A percentile compares a stretch with the other conserved stretches of the same genome.
These are phyloP conservation scores for Rhinocladiella similis DNA, from an alignment of 2,329 filamentous ascomycete genomes.

Conservation along the genomic window DNA sequence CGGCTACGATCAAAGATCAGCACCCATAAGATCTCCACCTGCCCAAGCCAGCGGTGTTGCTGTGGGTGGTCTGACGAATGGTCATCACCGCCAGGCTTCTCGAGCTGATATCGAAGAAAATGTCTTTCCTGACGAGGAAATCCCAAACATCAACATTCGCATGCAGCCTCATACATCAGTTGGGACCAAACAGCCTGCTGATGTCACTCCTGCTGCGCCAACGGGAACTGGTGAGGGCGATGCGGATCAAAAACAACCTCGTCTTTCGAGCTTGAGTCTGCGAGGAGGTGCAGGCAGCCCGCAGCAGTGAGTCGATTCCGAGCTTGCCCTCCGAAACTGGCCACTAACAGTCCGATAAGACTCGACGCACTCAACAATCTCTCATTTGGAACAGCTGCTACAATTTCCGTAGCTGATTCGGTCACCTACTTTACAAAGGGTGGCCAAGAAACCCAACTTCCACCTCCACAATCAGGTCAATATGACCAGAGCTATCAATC, in stretches of 20 bases:
- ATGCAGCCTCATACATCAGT: conserved; percentile 22
- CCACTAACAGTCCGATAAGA: conserved; percentile 15
- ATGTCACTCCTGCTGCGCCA: conserved; percentile 4
- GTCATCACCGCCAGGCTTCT: conserved; percentile 22
- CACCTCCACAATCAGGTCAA: conserved; percentile 30
- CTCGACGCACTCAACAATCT: conserved; percentile 19
- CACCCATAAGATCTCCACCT: conserved; percentile 13
- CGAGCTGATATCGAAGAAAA: conserved; percentile 26
- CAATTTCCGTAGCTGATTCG: conserved; percentile 8
- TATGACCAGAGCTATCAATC: conserved; percentile 34
- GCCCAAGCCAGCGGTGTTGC: background rate
- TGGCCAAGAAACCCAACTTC: conserved; percentile 24
- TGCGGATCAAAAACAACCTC: conserved; percentile 5
- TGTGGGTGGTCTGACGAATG: conserved; percentile 17
- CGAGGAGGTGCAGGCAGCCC: conserved; percentile 28
- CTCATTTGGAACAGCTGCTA: conserved; percentile 21
- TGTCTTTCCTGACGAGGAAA: conserved; percentile 29
- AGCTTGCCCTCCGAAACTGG: background rate
- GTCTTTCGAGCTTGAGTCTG: conserved; percentile 20
- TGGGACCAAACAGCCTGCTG: conserved; percentile 6
- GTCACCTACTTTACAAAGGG: conserved; percentile 28
- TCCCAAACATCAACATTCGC: conserved; percentile 28
- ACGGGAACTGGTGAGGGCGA: conserved; percentile 7
- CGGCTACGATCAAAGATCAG: conserved; percentile 1
- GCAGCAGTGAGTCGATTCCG: conserved; percentile 24